These are phyloP conservation scores for Cornus controversa DNA, from an alignment of 148 eudicot genomes.

Conservation along the genomic window DNA sequence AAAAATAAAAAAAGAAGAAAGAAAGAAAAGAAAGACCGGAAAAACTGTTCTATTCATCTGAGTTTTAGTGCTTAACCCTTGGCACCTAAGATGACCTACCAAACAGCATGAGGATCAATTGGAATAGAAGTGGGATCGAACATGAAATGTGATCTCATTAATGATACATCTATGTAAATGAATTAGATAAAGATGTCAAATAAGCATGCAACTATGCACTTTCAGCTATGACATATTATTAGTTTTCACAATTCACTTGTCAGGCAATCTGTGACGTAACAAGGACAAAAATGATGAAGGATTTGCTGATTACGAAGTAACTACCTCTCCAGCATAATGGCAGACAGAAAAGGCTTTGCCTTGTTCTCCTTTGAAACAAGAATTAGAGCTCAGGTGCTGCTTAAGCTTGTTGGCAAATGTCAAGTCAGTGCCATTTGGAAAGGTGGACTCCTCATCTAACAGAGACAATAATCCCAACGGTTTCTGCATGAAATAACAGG, in stretches of 20 bases:
- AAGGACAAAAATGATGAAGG: background rate
- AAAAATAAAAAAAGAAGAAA: background rate
- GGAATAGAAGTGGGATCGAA: too few species aligned
- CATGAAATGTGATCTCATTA: too few species aligned
- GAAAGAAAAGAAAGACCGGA: too few species aligned
- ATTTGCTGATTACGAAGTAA: background rate
- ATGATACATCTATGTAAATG: too few species aligned
- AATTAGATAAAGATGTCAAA: too few species aligned
- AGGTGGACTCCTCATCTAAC: constrained; percentile 94
- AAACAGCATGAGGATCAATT: too few species aligned
- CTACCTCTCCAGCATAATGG: constrained; percentile 99
- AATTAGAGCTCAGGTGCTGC: constrained; percentile 69
- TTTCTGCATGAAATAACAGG: constrained; percentile 53
- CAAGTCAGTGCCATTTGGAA: constrained; percentile 92
- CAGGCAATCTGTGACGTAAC: constrained; percentile 1
- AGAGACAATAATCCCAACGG: constrained; percentile 87
- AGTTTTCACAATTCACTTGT: background rate
- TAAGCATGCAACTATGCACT: background rate
- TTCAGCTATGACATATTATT: background rate
- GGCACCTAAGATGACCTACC: too few species aligned
- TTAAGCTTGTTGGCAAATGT: constrained; percentile 90
- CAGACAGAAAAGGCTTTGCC: constrained; percentile 73
- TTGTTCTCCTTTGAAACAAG: constrained; percentile 84
- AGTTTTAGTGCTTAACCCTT: too few species aligned
- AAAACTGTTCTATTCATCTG: too few species aligned